Conservation (phyloP, 2,329 filamentous ascomycete species). For the Penicillium sp. region DNA sequence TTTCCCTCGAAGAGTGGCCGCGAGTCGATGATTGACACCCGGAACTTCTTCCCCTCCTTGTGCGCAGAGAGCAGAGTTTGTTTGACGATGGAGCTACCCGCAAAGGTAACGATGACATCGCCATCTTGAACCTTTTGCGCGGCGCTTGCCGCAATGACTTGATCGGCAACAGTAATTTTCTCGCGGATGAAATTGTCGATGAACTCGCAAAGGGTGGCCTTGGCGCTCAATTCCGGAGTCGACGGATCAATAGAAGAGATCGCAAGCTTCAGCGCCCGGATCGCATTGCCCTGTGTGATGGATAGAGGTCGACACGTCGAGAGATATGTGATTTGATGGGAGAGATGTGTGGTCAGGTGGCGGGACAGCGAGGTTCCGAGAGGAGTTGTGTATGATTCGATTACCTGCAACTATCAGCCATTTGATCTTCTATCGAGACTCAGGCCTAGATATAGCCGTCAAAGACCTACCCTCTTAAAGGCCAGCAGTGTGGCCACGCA, state of each 20-base stretch:
- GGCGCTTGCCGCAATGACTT: constrained; percentile 74
- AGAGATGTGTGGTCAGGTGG: constrained; percentile 87
- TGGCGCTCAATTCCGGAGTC: constrained; percentile 73
- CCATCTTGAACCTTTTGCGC: constrained; percentile 69
- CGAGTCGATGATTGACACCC: constrained; percentile 77
- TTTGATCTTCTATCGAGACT: constrained; percentile 5
- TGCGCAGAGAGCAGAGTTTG: constrained; percentile 70
- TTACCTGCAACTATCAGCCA: constrained; percentile 55
- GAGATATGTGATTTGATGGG: constrained; percentile 91
- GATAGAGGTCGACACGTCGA: constrained; percentile 91
- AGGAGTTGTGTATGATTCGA: constrained; percentile 87
- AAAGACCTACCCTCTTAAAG: constrained; percentile 67
- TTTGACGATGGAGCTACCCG: constrained; percentile 79
- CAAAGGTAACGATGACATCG: constrained; percentile 81
- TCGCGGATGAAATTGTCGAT: constrained; percentile 90
- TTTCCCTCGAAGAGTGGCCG: constrained; percentile 65
- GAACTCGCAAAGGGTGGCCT: constrained; percentile 66
- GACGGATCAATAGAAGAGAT: constrained; percentile 88
- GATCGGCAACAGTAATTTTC: constrained; percentile 78
- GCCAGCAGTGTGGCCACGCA: constrained; percentile 81
- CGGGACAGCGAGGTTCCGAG: constrained; percentile 76
- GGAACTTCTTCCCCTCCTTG: constrained; percentile 65
- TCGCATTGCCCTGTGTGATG: constrained; percentile 94
- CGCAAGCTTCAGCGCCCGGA: constrained; percentile 86
- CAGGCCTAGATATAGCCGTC: neutral